Evolutionary conservation across 352 stramenopile species (phyloP), one percentile per base, ranked within the genome.

Genomic region (Phytophthora tentaculata): DNA sequence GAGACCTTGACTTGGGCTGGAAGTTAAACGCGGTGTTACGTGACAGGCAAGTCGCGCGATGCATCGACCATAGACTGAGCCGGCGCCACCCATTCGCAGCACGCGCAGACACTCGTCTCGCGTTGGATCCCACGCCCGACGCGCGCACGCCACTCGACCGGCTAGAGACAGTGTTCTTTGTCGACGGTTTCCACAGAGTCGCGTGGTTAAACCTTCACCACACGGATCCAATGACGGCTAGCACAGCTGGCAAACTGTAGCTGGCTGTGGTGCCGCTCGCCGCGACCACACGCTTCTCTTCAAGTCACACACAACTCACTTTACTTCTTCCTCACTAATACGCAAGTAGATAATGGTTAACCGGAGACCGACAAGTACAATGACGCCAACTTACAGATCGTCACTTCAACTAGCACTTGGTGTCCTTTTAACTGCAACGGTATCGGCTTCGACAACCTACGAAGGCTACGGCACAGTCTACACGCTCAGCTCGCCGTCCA

Each of bases 381-480:
- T 69, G 61, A 12, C 44, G 16, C 32, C 53, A 47, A 53, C 29
- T 0, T 51, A 43, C 61, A 56, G 32, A 67, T 44, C 19, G 17
- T 53, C 61, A 57, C 51, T 68, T 57, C 52, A 68, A 63, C 44
- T 69, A 39, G 57, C 37, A 0, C 32, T 63, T 39, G 29, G 35
- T 9, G 35, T 62, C 22, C 14, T 56, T 64, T 19, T 69, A 37
- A 12, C 54, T 37, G 32, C 19, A 8, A 41, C 50, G 39, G 43
- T 49, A 13, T 67, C 43, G 5, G 35, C 32, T 26, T 56, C 37
- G 10, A 22, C 45, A 4, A 51, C 39, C 16, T 69, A 69, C 19
- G 53, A 64, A 32, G 64, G 59, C 10, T 64, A 64, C 32, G 61
- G 61, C 54, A 67, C 66, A 56, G 68, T 69, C 13, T 86, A 86